A percentile compares a stretch with the other conserved stretches of the same genome.
Evolutionary conservation across 31 red algal genomes (phyloP).

Genomic region (Odonthalia washingtoniensis): DNA sequence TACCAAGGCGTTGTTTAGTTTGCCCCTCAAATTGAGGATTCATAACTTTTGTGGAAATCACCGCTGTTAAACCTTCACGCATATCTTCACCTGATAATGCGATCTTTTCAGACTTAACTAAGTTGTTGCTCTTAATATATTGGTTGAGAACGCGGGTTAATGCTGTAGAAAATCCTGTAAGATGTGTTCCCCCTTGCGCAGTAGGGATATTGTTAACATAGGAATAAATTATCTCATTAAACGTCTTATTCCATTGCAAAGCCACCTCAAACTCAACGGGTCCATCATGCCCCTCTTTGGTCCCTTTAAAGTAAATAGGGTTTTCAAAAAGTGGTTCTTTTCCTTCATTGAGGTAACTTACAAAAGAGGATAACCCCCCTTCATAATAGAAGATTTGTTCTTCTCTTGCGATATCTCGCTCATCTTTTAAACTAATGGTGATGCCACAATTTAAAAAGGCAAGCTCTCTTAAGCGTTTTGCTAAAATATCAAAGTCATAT

Average conservation of each 20-base stretch:
- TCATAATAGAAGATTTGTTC: constrained; percentile 11
- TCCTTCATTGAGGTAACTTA: background rate
- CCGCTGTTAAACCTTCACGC: constrained; percentile 34
- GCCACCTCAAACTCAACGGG: background rate
- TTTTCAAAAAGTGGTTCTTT: constrained; percentile 30
- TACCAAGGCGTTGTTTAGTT: constrained; percentile 41
- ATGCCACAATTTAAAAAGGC: constrained; percentile 31
- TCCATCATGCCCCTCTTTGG: constrained; percentile 5
- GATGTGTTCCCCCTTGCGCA: background rate
- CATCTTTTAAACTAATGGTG: constrained; percentile 8
- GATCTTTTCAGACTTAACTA: background rate
- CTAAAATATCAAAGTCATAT: constrained; percentile 18
- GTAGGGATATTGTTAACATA: constrained; percentile 13
- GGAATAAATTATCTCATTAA: background rate
- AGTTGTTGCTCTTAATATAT: background rate
- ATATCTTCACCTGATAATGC: constrained; percentile 23
- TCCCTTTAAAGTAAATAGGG: constrained; percentile 12
- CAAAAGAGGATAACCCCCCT: constrained; percentile 29
- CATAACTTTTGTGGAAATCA: constrained; percentile 13
- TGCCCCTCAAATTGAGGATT: constrained; percentile 49
- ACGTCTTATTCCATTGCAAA: background rate
- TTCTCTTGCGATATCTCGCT: constrained; percentile 23
- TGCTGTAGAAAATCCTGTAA: background rate
- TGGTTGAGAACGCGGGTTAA: constrained; percentile 30
- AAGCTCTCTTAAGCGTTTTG: constrained; percentile 7